Percentiles rank a stretch among this genome's conserved stretches.
Evolutionary conservation across 306 rosid species (phyloP).

Genomic region (Glycine latifolia): DNA sequence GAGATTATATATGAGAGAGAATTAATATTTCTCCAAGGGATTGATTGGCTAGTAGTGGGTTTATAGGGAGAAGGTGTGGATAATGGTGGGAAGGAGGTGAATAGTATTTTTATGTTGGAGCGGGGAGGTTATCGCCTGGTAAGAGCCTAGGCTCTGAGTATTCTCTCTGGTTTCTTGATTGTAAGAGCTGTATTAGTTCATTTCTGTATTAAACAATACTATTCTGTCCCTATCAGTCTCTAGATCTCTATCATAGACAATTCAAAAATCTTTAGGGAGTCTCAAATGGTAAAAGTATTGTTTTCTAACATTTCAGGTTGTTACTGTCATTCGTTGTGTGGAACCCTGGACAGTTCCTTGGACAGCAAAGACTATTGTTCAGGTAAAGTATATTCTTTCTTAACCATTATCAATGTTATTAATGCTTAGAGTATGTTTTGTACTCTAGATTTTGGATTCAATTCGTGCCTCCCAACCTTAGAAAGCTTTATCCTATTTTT

Average conservation of each 20-base stretch:
- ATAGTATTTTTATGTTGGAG: background rate
- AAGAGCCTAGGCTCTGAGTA: background rate
- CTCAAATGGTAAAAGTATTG: conserved; percentile 15
- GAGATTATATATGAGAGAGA: too few relatives aligned
- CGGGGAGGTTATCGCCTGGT: background rate
- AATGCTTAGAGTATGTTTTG: conserved; percentile 36
- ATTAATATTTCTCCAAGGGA: background rate
- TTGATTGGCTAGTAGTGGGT: background rate
- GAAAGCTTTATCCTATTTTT: background rate
- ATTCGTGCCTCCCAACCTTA: background rate
- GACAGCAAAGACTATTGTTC: conserved; percentile 63
- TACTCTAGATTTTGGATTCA: conserved; percentile 18
- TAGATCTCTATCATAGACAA: conserved; percentile 17
- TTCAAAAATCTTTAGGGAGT: conserved; percentile 17
- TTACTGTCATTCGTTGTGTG: conserved; percentile 42
- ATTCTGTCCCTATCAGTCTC: background rate
- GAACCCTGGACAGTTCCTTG: conserved; percentile 71
- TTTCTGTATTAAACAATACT: background rate
- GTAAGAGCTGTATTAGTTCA: background rate
- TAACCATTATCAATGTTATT: conserved; percentile 12
- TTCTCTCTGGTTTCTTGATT: background rate
- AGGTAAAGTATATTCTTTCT: conserved; percentile 54
- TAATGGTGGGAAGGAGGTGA: background rate
- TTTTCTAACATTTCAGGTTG: conserved; percentile 50
- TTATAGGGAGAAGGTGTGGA: background rate